phyloP scores from a whole-genome alignment of 441 rosid genomes.

The Hura crepitans region DNA sequence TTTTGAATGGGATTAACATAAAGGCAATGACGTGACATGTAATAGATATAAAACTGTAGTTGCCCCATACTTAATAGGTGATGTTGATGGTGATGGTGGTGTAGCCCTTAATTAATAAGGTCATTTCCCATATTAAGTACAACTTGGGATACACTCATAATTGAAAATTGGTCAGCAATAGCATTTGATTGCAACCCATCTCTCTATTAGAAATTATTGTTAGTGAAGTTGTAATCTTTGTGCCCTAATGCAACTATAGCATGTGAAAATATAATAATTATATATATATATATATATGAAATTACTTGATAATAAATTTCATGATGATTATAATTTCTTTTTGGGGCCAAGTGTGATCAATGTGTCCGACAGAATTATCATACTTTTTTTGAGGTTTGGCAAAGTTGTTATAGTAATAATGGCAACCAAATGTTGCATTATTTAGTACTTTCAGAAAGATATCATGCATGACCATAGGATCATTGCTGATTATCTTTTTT shows the following conservation, averaged over 20 bases:
- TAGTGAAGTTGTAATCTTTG: neutral
- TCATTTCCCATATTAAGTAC: conserved; percentile 22
- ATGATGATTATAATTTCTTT: conserved; percentile 16
- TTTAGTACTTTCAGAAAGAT: conserved; percentile 39
- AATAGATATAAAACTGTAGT: neutral
- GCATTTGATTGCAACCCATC: conserved; percentile 14
- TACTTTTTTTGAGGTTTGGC: conserved; percentile 28
- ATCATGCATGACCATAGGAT: conserved; percentile 11
- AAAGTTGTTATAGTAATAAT: conserved; percentile 34
- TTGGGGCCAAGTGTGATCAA: conserved; percentile 23
- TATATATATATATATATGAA: conserved; percentile 12
- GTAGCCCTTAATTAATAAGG: conserved; percentile 7
- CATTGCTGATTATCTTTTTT: neutral
- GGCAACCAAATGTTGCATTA: conserved; percentile 37
- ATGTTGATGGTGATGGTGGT: neutral
- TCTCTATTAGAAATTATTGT: conserved; percentile 1
- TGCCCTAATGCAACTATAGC: conserved; percentile 23
- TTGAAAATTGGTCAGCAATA: conserved; percentile 23
- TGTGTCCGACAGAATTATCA: conserved; percentile 44
- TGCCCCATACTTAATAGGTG: neutral
- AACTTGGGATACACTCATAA: conserved; percentile 27
- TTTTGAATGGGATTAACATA: too few species aligned
- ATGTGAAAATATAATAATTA: conserved; percentile 33
- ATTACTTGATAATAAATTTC: conserved; percentile 21
- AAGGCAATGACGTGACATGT: too few species aligned